Base-by-base conservation (phyloP, 371 early-diverging fungal species). In the Phascolomyces articulosus region DNA sequence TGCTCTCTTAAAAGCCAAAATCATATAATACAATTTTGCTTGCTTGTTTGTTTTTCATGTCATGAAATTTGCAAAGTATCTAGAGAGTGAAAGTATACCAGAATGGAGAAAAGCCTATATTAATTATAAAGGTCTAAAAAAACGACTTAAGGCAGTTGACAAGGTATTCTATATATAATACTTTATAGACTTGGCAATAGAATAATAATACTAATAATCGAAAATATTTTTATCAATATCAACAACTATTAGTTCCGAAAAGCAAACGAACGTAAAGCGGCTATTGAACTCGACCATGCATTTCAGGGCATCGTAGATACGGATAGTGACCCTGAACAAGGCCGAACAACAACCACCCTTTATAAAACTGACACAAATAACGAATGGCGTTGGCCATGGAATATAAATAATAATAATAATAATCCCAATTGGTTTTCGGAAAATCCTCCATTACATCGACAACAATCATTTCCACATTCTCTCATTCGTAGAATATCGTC, bases 71-170 rank as follows among this genome's bases (percentile, higher is more conserved):
- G 91, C 91, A 38, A 92, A 93, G 70, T 82, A 87, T 63, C 76
- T 95, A 15, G 88, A 87, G 62, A 74, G 85, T 6, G 89, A 95
- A 68, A 84, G 87, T 40, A 90, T 93, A 29, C 93, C 94, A 3
- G 95, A 94, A 72, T 95, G 95, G 95, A 78, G 82, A 54, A 86
- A 85, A 60, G 90, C 90, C 60, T 95, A 95, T 69, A 74, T 92
- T 40, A 79, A 90, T 69, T 92, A 92, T 66, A 88, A 88, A 68
- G 84, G 81, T 0, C 76, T 93, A 7, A 93, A 93, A 70, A 90
- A 87, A 59, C 62, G 72, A 38, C 72, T 93, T 21, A 91, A 87
- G 62, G 69, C 63, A 4, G 82, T 94, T 28, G 85, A 86, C n/a
- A 75, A 67, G 51, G 87, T 77, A 75, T 60, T 21, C 40, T 13